Evolutionary conservation across 164 flowering plant species (phyloP).

Genomic region (Stephania japonica): DNA sequence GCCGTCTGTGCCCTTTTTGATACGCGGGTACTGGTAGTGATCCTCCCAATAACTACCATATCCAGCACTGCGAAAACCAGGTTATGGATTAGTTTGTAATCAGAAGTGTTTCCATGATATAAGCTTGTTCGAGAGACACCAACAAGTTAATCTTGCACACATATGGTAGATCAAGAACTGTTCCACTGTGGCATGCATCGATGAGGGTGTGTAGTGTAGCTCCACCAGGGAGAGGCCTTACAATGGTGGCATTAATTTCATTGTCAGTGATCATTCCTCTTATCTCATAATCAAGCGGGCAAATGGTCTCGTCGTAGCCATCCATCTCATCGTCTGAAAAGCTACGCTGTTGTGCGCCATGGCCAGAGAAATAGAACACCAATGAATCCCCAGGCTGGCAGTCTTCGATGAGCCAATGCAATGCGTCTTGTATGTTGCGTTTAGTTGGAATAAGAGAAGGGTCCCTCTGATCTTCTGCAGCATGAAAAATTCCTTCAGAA

Average conservation of each 20-base stretch:
- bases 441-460: conserved; percentile 51
- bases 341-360: conserved; percentile 53
- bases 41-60: conserved; percentile 60
- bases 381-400: conserved; percentile 68
- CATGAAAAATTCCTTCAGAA: not conserved
- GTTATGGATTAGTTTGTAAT: not conserved
- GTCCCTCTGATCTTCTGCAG: conserved; percentile 58
- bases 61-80: conserved; percentile 37
- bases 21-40: conserved; percentile 57
- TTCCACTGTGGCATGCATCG: conserved; percentile 77
- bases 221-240: conserved; percentile 57
- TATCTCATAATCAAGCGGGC: conserved; percentile 58
- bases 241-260: conserved; percentile 62
- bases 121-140: conserved; percentile 7
- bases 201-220: conserved; percentile 70
- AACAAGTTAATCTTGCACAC: conserved; percentile 62
- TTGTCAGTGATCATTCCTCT: conserved; percentile 65
- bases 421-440: conserved; percentile 54
- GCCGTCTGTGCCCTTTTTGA: conserved; percentile 67
- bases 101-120: not conserved
- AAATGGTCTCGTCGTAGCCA: conserved; percentile 72
- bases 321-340: conserved; percentile 57
- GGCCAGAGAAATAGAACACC: conserved; percentile 66
- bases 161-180: conserved; percentile 57
- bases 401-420: conserved; percentile 67